A percentile compares a stretch with the other conserved stretches of the same genome.
Conservation (phyloP, 1,139 yeast species). For the Candida labiduridarum region DNA sequence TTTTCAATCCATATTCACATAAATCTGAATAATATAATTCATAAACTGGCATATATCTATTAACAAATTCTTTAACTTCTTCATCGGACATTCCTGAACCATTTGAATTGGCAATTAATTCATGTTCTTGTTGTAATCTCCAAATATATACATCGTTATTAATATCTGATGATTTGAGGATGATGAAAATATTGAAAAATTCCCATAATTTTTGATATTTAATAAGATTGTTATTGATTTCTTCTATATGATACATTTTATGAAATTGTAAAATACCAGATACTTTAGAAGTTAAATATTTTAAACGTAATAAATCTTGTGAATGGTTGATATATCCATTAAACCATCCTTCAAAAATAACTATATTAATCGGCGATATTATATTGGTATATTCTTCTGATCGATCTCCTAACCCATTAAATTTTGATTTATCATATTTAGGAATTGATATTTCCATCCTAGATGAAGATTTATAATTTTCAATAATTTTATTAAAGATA, state of each 20-base stretch:
- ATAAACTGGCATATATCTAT: constrained; percentile 87
- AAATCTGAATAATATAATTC: constrained; percentile 62
- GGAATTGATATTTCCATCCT: constrained; percentile 52
- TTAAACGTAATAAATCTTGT: constrained; percentile 16
- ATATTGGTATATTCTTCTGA: constrained; percentile 32
- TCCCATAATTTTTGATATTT: constrained; percentile 61
- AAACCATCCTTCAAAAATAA: constrained; percentile 94
- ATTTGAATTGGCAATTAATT: constrained; percentile 44
- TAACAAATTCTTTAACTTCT: constrained; percentile 67
- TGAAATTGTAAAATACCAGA: constrained; percentile 26
- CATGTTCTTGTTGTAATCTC: constrained; percentile 87
- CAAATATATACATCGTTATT: constrained; percentile 67
- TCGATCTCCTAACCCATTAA: constrained; percentile 80
- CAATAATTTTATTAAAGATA: constrained; percentile 22
- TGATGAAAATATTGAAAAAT: constrained; percentile 61
- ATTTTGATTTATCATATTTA: constrained; percentile 75
- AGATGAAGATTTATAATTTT: constrained; percentile 11
- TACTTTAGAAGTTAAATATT: constrained; percentile 23
- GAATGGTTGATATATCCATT: constrained; percentile 60
- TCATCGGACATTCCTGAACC: constrained; percentile 83
- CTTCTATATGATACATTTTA: constrained; percentile 31
- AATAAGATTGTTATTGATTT: constrained; percentile 52
- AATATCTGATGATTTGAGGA: constrained; percentile 55
- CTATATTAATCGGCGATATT: constrained; percentile 53
- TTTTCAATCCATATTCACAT: constrained; percentile 13